These are phyloP conservation scores for Brassica hybrid DNA, from an alignment of 441 rosid genomes.

Conservation along the genomic window DNA sequence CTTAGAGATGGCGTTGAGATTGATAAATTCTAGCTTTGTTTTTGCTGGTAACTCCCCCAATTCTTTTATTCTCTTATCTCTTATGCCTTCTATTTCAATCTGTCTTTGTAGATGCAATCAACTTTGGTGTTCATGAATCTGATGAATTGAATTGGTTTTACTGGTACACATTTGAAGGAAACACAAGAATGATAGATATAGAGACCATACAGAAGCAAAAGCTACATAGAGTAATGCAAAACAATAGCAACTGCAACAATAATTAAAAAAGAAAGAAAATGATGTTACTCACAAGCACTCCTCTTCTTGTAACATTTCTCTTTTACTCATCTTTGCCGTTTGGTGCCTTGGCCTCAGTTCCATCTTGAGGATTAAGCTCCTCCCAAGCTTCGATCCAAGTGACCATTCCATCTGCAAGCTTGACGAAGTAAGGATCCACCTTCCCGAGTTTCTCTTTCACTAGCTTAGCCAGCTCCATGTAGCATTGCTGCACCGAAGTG, in stretches of 20 bases:
- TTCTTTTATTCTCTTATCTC: slow-evolving; percentile 35
- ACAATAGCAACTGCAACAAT: slow-evolving; percentile 6
- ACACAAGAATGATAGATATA: slow-evolving; percentile 9
- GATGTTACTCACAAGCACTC: slow-evolving; percentile 10
- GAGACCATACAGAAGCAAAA: neutral
- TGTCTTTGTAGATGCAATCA: slow-evolving; percentile 10
- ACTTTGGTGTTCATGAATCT: slow-evolving; percentile 20
- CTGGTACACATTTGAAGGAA: neutral
- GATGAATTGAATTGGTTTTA: slow-evolving; percentile 16
- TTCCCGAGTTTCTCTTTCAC: slow-evolving; percentile 52
- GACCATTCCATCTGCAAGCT: slow-evolving; percentile 63
- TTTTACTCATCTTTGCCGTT: slow-evolving; percentile 22
- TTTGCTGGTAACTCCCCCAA: neutral
- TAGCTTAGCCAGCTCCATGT: slow-evolving; percentile 53
- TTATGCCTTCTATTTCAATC: neutral
- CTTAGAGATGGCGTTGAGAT: slow-evolving; percentile 66
- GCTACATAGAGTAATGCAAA: neutral
- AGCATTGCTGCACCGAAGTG: slow-evolving; percentile 58
- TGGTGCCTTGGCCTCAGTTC: slow-evolving; percentile 16
- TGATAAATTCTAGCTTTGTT: slow-evolving; percentile 59
- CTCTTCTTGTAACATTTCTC: slow-evolving; percentile 5
- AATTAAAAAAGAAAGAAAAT: neutral
- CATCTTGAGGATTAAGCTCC: slow-evolving; percentile 48
- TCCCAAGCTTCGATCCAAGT: slow-evolving; percentile 73
- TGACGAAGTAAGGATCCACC: slow-evolving; percentile 57